Evolutionary conservation across 352 stramenopile genomes (phyloP), one percentile per base, ranked within the genome.

Genomic region (Phytopythium chamaehyphon): DNA sequence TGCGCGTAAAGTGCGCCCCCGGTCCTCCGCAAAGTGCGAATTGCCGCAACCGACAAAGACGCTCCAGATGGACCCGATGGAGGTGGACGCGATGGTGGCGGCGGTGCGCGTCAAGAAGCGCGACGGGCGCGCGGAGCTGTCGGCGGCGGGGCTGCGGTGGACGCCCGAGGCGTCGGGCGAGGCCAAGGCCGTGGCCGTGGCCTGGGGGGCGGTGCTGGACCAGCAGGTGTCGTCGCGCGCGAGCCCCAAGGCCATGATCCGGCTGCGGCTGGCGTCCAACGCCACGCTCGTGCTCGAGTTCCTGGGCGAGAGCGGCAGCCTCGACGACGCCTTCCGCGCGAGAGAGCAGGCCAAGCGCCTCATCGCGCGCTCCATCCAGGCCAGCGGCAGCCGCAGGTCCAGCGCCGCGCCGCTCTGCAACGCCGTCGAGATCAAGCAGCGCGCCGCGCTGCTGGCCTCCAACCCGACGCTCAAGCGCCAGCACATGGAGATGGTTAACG

Each of bases 401-500:
- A 76, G 80, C 40, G 63, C 70, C 37, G 69, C 69, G 36, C 64
- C 77, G 47, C 62, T 90, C 16, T 88, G 78, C 53, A 92, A 80
- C 53, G 63, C 78, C 33, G 72, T 73, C 12, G 84, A 94, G 65
- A 90, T 90, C 62, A 92, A 94, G 62, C 81, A 92, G 58, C 81
- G 84, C 36, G 81, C 82, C 12, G 82, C 80, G 19, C 56, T 94
- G 33, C 61, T 94, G 18, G 82, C 83, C 8, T 69, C 80, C 28
- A 85, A 86, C 40, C 69, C 77, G 36, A 84, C 76, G 22, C 80
- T 94, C 21, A 94, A 94, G 57, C 67, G 84, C 6, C 84, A 94
- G 50, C 81, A 94, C 57, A 90, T 66, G 14, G 84, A 94, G 57
- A 94, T 94, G 84, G 84, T 94, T 43, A 90, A 88, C 61, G 74